These are phyloP conservation scores for Candida parachauliodes DNA, from an alignment of 805 yeast genomes.

Conservation along the genomic window DNA sequence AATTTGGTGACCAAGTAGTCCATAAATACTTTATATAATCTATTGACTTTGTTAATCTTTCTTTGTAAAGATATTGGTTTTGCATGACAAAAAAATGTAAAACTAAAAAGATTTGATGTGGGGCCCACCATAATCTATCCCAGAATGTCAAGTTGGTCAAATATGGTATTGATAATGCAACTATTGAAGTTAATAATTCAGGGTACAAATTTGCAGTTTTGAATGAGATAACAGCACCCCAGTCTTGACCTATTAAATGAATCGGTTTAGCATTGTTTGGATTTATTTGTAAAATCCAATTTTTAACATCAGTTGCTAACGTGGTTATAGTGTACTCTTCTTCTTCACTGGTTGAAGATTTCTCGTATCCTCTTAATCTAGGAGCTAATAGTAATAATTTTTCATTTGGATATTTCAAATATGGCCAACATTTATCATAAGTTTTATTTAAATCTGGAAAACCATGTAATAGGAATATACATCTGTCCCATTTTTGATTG, in stretches of 20 bases:
- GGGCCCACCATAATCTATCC: conserved; percentile 27
- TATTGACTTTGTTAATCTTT: conserved; percentile 12
- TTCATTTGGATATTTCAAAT: conserved; percentile 16
- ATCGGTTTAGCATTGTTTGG: conserved; percentile 25
- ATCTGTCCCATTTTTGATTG: conserved; percentile 15
- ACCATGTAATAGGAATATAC: conserved; percentile 32
- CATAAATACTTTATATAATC: conserved; percentile 31
- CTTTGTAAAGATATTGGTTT: conserved; percentile 20
- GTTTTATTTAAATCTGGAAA: conserved; percentile 37
- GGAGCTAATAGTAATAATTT: conserved; percentile 30
- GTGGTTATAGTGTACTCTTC: conserved; percentile 24
- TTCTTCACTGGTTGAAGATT: conserved; percentile 22
- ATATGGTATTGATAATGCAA: conserved; percentile 39
- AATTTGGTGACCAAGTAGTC: conserved; percentile 39
- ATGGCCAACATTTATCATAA: conserved; percentile 22
- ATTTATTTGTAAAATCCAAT: conserved; percentile 26
- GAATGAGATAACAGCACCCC: conserved; percentile 40
- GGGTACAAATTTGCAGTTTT: conserved; percentile 34
- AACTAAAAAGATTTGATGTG: conserved; percentile 31
- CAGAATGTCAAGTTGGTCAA: conserved; percentile 22
- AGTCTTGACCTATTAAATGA: conserved; percentile 41
- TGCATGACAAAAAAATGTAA: conserved; percentile 41
- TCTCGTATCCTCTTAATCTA: conserved; percentile 35
- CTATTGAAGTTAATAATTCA: conserved; percentile 27
- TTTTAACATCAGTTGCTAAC: conserved; percentile 30